Percentiles rank a stretch among this genome's conserved stretches.
Conservation (phyloP, 2,329 filamentous ascomycete species). For the Neoarthrinium moseri region DNA sequence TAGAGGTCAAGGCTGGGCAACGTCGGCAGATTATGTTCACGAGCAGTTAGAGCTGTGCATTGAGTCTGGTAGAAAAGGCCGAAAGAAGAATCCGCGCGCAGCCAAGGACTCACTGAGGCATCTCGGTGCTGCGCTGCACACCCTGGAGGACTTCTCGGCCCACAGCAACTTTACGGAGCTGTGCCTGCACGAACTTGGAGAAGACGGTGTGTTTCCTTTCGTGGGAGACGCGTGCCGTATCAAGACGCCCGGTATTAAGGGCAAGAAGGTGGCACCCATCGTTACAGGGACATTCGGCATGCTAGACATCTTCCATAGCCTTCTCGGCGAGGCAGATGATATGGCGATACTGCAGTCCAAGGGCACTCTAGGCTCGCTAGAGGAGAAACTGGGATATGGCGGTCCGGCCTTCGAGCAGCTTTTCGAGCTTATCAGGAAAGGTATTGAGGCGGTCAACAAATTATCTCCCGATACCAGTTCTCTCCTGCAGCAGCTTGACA, state of each 20-base stretch:
- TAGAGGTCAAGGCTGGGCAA: conserved; percentile 23
- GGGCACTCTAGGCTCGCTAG: conserved; percentile 24
- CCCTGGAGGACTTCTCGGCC: conserved; percentile 52
- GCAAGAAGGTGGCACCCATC: conserved; percentile 46
- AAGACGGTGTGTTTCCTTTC: conserved; percentile 49
- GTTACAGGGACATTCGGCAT: conserved; percentile 53
- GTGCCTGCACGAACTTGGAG: conserved; percentile 48
- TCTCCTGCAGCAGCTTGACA: conserved; percentile 23
- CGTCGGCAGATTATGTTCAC: conserved; percentile 27
- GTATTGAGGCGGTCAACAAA: conserved; percentile 19
- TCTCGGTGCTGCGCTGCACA: conserved; percentile 51
- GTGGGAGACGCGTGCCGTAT: conserved; percentile 39
- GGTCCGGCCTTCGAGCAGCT: conserved; percentile 27
- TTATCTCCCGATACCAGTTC: conserved; percentile 19
- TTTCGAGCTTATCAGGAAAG: conserved; percentile 25
- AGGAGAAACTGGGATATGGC: conserved; percentile 25
- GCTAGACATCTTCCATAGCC: conserved; percentile 30
- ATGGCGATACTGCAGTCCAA: conserved; percentile 28
- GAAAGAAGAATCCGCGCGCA: conserved; percentile 14
- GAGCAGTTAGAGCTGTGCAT: conserved; percentile 23
- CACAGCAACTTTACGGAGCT: conserved; percentile 56
- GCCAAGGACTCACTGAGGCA: conserved; percentile 23
- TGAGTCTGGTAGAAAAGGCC: conserved; percentile 20
- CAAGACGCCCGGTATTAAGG: conserved; percentile 31
- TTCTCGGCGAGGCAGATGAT: conserved; percentile 29